These are phyloP conservation scores for Aquilaria agallochum DNA, from an alignment of 441 rosid species.

Conservation along the genomic window DNA sequence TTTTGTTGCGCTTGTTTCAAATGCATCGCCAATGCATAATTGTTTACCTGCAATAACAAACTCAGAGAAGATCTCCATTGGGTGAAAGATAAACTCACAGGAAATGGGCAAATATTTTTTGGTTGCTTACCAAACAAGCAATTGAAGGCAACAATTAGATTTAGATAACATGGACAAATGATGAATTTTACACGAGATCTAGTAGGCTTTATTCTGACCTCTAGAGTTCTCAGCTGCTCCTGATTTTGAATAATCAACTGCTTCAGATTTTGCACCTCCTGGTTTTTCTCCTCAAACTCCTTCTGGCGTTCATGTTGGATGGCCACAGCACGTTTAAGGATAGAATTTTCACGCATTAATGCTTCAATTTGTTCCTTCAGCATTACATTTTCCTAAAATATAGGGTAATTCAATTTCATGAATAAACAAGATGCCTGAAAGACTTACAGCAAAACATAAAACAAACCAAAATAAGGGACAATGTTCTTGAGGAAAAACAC, in stretches of 20 bases:
- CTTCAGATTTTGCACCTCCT: slow-evolving; percentile 47
- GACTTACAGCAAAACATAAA: background rate
- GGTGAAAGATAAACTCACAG: too few relatives aligned
- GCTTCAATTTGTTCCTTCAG: slow-evolving; percentile 45
- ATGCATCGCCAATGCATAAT: slow-evolving; percentile 58
- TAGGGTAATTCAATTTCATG: too few relatives aligned
- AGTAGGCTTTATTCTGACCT: slow-evolving; percentile 30
- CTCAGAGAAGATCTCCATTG: background rate
- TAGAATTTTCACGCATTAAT: slow-evolving; percentile 49
- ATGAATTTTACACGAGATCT: background rate
- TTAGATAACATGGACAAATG: background rate
- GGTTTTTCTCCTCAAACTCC: slow-evolving; percentile 38
- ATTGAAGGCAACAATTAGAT: too few relatives aligned
- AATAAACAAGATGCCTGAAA: background rate
- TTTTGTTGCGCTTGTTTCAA: slow-evolving; percentile 49
- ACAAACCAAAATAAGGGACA: too few relatives aligned
- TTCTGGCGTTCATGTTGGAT: slow-evolving; percentile 73
- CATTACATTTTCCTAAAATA: slow-evolving; percentile 31
- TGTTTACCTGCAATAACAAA: slow-evolving; percentile 35
- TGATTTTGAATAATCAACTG: slow-evolving; percentile 58
- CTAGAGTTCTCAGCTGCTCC: slow-evolving; percentile 55
- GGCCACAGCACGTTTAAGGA: slow-evolving; percentile 71
- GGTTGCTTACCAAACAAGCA: too few relatives aligned
- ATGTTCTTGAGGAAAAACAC: too few relatives aligned
- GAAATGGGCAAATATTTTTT: too few relatives aligned